These are phyloP conservation scores for Torulaspora maleeae DNA, from an alignment of 805 yeast genomes.

Conservation along the genomic window DNA sequence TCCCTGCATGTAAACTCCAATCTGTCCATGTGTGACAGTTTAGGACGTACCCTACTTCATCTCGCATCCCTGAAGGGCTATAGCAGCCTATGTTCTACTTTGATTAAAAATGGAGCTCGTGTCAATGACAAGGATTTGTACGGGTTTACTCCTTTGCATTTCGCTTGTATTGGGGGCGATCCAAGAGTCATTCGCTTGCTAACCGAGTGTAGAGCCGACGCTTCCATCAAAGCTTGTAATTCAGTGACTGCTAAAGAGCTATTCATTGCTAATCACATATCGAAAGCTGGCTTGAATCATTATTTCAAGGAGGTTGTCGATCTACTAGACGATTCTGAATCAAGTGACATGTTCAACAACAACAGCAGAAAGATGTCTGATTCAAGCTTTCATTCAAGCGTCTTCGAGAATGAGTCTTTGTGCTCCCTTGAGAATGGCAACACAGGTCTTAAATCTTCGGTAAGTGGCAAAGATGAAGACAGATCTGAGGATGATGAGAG, in stretches of 20 bases:
- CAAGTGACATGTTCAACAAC: slow-evolving; percentile 11
- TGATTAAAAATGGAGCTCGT: slow-evolving; percentile 63
- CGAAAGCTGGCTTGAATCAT: slow-evolving; percentile 27
- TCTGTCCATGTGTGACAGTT: slow-evolving; percentile 72
- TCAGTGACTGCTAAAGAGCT: slow-evolving; percentile 41
- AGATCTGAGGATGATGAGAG: slow-evolving; percentile 30
- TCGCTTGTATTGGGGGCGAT: slow-evolving; percentile 74
- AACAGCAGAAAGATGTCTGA: slow-evolving; percentile 23
- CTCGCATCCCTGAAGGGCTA: slow-evolving; percentile 77
- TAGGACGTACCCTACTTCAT: slow-evolving; percentile 87
- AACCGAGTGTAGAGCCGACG: slow-evolving; percentile 59
- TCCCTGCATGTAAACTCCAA: slow-evolving; percentile 69
- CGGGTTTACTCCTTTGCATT: slow-evolving; percentile 84
- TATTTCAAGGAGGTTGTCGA: slow-evolving; percentile 37
- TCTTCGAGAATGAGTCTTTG: slow-evolving; percentile 30
- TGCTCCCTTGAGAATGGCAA: slow-evolving; percentile 32
- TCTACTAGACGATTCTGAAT: slow-evolving; percentile 23
- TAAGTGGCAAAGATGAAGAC: slow-evolving; percentile 13
- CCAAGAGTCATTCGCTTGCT: slow-evolving; percentile 59
- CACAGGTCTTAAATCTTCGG: slow-evolving; percentile 31
- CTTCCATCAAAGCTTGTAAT: slow-evolving; percentile 47
- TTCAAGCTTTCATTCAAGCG: slow-evolving; percentile 28
- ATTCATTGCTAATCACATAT: slow-evolving; percentile 34
- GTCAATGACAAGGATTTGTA: slow-evolving; percentile 69
- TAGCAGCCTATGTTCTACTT: slow-evolving; percentile 51